phyloP scores from a whole-genome alignment of 164 flowering plant species.

The Amborella trichopoda region DNA sequence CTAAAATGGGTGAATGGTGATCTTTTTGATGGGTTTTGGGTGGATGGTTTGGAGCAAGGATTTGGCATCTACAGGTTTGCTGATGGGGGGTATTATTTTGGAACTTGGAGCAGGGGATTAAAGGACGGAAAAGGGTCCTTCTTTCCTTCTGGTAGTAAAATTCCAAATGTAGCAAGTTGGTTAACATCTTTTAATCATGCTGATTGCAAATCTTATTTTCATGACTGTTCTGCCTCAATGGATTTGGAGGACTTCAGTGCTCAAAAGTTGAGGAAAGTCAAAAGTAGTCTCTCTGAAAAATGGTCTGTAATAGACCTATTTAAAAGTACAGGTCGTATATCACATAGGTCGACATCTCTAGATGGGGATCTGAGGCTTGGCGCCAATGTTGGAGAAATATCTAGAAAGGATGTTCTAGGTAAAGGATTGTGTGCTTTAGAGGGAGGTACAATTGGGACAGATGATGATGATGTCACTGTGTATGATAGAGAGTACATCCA shows the following conservation, averaged over 20 bases:
- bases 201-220: conserved; percentile 9
- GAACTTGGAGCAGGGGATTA: conserved; percentile 71
- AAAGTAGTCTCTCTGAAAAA: conserved; percentile 44
- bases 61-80: conserved; percentile 59
- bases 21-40: conserved; percentile 71
- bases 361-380: conserved; percentile 17
- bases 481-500: conserved; percentile 90
- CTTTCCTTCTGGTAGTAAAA: conserved; percentile 65
- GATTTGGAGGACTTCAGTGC: conserved; percentile 17
- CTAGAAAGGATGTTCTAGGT: conserved; percentile 18
- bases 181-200: conserved; percentile 17
- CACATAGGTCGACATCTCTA: conserved; percentile 24
- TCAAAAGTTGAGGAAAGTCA: conserved; percentile 22
- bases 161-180: conserved; percentile 31
- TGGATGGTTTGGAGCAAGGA: conserved; percentile 68
- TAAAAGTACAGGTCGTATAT: conserved; percentile 32
- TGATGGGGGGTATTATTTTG: conserved; percentile 76
- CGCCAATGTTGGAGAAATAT: conserved; percentile 24
- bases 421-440: conserved; percentile 14
- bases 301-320: conserved; percentile 18
- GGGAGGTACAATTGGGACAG: conserved; percentile 22
- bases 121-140: conserved; percentile 88
- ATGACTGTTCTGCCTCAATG: conserved; percentile 21
- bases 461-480: conserved; percentile 20
- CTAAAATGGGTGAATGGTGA: conserved; percentile 84